Conservation (phyloP, 192 early-diverging fungal genomes). For the Backusella australiensis region DNA sequence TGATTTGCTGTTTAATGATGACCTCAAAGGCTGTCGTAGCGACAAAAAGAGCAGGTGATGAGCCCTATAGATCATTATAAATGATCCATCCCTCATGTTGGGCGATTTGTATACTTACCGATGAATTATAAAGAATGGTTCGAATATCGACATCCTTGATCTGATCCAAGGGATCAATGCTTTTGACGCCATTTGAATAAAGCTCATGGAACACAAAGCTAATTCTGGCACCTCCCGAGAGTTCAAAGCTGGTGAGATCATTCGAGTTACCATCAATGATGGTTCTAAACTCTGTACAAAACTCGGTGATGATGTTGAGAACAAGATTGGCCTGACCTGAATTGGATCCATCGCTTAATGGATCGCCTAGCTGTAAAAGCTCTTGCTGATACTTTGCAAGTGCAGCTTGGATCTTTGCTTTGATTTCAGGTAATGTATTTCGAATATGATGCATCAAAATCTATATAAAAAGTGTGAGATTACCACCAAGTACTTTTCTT, state of each 20-base stretch:
- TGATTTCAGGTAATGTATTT: conserved; percentile 98
- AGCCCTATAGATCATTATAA: conserved; percentile 55
- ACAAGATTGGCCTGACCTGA: conserved; percentile 83
- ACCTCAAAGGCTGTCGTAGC: conserved; percentile 97
- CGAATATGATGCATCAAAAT: conserved; percentile 99
- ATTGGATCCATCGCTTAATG: conserved; percentile 71
- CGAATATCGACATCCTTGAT: conserved; percentile 99
- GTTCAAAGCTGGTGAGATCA: conserved; percentile 91
- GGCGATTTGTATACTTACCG: conserved; percentile 40
- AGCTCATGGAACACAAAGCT: conserved; percentile 99
- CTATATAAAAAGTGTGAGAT: background rate
- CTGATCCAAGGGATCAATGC: conserved; percentile 98
- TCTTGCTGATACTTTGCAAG: conserved; percentile 85
- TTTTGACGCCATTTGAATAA: conserved; percentile 85
- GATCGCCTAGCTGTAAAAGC: conserved; percentile 89
- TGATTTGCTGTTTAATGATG: conserved; percentile 99
- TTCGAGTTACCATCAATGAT: conserved; percentile 95
- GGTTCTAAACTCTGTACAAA: conserved; percentile 95
- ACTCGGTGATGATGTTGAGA: conserved; percentile 98
- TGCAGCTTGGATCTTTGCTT: conserved; percentile 89
- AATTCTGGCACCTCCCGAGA: conserved; percentile 98
- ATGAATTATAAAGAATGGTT: conserved; percentile 97
- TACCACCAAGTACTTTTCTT: background rate
- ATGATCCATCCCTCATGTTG: background rate
- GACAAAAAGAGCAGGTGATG: conserved; percentile 96